Evolutionary conservation across 148 eudicot genomes (phyloP).

Genomic region (Vaccinium vitisidaea): DNA sequence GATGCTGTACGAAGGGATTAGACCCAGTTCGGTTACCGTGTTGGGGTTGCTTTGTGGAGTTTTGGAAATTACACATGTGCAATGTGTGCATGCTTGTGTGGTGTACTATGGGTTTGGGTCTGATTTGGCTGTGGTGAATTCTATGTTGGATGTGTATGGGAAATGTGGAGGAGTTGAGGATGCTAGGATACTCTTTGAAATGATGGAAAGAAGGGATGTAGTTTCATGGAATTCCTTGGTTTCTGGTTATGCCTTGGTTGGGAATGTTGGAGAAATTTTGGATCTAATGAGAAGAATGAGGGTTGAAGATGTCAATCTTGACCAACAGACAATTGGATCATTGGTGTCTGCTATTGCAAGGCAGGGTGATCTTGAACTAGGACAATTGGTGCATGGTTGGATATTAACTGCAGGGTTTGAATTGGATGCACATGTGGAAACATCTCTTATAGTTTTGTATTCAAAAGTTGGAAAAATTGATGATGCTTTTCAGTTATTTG

Average conservation of each 20-base stretch:
- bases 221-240: slow-evolving; percentile 92
- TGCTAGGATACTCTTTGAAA: slow-evolving; percentile 60
- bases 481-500: slow-evolving; percentile 53
- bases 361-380: slow-evolving; percentile 38
- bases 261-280: slow-evolving; percentile 38
- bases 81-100: slow-evolving; percentile 49
- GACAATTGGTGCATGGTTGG: slow-evolving; percentile 59
- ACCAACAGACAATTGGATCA: slow-evolving; percentile 60
- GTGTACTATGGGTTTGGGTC: slow-evolving; percentile 46
- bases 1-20: slow-evolving; percentile 58
- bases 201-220: slow-evolving; percentile 53
- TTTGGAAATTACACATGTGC: slow-evolving; percentile 38
- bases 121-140: slow-evolving; percentile 51
- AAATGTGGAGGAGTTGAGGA: slow-evolving; percentile 56
- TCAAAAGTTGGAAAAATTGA: slow-evolving; percentile 45
- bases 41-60: slow-evolving; percentile 57
- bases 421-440: slow-evolving; percentile 50
- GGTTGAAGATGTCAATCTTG: slow-evolving; percentile 55
- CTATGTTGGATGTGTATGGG: slow-evolving; percentile 62
- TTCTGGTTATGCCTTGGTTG: slow-evolving; percentile 48
- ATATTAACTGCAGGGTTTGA: slow-evolving; percentile 52
- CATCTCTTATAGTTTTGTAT: slow-evolving; percentile 62
- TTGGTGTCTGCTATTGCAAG: slow-evolving; percentile 44
- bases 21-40: slow-evolving; percentile 57
- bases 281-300: slow-evolving; percentile 51